Evolutionary conservation across 2,329 filamentous ascomycete species (phyloP).

Genomic region (Beauveria sp.): DNA sequence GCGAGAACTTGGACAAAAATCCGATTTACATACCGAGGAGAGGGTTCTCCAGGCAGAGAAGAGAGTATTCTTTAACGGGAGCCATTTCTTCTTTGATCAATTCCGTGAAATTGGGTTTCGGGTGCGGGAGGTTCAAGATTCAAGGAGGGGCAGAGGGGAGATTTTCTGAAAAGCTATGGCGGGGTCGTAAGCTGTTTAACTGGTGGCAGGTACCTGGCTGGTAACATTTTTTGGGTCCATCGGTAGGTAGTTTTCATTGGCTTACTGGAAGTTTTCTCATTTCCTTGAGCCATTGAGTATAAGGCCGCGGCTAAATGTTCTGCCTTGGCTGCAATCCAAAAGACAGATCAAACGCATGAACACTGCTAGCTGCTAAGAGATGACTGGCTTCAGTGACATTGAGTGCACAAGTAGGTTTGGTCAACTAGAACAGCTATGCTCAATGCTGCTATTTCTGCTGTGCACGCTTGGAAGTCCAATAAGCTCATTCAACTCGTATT

Average conservation of each 20-base stretch:
- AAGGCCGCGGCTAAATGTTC: too few relatives aligned
- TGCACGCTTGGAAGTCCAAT: neutral
- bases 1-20: neutral
- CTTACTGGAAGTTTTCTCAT: neutral
- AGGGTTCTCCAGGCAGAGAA: slow-evolving; percentile 94
- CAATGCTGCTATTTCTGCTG: neutral
- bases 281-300: neutral
- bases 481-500: neutral
- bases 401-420: too few relatives aligned
- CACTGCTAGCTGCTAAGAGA: too few relatives aligned
- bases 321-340: too few relatives aligned
- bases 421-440: too few relatives aligned
- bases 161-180: slow-evolving; percentile 11
- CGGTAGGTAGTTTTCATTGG: neutral
- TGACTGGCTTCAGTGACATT: too few relatives aligned
- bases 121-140: slow-evolving; percentile 8
- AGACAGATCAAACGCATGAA: too few relatives aligned
- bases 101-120: slow-evolving; percentile 13
- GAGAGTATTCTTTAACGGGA: slow-evolving; percentile 69
- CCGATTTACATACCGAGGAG: slow-evolving; percentile 63
- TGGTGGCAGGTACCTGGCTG: neutral
- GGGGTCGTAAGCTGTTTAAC: neutral
- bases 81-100: slow-evolving; percentile 52
- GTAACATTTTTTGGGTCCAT: neutral
- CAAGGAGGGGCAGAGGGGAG: slow-evolving; percentile 14